Evolutionary conservation across 2,329 filamentous ascomycete species (phyloP).

Genomic region (Lasiodiplodia theobromae): DNA sequence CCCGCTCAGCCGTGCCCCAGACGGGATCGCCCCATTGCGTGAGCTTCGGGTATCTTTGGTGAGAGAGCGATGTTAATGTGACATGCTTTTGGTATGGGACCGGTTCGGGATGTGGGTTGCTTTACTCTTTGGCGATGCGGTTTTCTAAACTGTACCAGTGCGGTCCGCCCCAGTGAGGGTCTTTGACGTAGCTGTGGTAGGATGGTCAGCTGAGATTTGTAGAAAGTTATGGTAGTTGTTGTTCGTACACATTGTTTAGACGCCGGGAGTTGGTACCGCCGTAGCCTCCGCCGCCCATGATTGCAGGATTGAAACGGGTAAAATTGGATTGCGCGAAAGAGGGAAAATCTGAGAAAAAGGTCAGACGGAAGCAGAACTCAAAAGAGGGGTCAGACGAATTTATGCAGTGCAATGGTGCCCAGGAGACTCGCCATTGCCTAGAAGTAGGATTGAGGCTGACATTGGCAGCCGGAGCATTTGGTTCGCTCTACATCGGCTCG

Average conservation of each 20-base stretch:
- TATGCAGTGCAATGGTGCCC: neutral
- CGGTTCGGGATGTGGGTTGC: neutral
- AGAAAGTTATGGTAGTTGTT: neutral
- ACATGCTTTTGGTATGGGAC: too few relatives aligned
- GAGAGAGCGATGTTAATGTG: fast-evolving
- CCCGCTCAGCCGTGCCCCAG: constrained; percentile 56
- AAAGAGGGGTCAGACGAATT: neutral
- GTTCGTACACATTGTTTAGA: constrained; percentile 8
- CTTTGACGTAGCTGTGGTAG: neutral
- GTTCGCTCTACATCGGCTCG: neutral
- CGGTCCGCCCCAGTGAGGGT: constrained; percentile 12
- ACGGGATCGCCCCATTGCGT: constrained; percentile 15
- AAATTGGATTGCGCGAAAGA: neutral
- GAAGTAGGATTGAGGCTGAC: neutral
- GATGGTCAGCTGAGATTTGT: fast-evolving
- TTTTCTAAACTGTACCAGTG: constrained; percentile 19
- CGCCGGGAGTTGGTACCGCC: neutral
- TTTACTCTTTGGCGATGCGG: constrained; percentile 16
- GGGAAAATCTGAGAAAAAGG: neutral
- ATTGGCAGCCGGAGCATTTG: neutral
- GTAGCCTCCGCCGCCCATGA: neutral
- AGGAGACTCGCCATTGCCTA: neutral
- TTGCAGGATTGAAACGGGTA: neutral
- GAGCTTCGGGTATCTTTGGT: neutral
- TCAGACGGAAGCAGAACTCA: neutral